Base-by-base conservation (phyloP, 2,329 filamentous ascomycete species). In the Penicillium sp. region DNA sequence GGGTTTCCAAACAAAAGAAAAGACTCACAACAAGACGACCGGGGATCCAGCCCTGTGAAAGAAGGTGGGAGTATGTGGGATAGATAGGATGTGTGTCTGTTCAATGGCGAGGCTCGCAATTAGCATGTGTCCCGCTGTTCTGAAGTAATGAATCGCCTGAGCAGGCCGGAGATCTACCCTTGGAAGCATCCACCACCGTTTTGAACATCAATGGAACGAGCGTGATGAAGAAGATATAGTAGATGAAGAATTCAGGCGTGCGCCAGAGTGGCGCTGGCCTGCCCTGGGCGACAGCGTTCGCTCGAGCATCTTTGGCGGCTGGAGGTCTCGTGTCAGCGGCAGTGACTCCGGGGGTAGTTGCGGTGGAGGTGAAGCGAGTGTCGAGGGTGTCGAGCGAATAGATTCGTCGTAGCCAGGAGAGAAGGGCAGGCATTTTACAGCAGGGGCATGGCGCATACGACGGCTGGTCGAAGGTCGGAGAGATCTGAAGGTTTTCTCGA, bases 201-300 rank as follows among this genome's bases (percentile, higher is more conserved):
- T 89, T 95, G 71, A 95, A 89, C 90, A 98, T 98, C 61, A 83
- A 79, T 7, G 89, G 88, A 26, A 97, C 76, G 47, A 76, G 76
- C 5, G 80, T 64, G 28, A 77, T 52, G 59, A 96, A 80, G 56
- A 88, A 70, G 18, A 85, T 41, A 58, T 84, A 86, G 73, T 98
- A 97, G 46, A 90, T 59, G 65, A 82, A 85, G 73, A 93, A 97
- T 71, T 98, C 93, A 3, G 79, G 78, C 0, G 90, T 94, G 25
- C 78, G 81, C 91, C 91, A 98, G 83, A 80, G 85, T 38, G 90
- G 79, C 33, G 82, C 80, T 52, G 76, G 47, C 68, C 77, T 62
- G 64, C 72, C 67, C 67, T 75, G 75, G 57, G 72, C 62, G 50
- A 66, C 68, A 47, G 68, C 67, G 57, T 61, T 61, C 41, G 64